Base-by-base conservation (phyloP, 352 stramenopile species). In the Pythium angustatum region DNA sequence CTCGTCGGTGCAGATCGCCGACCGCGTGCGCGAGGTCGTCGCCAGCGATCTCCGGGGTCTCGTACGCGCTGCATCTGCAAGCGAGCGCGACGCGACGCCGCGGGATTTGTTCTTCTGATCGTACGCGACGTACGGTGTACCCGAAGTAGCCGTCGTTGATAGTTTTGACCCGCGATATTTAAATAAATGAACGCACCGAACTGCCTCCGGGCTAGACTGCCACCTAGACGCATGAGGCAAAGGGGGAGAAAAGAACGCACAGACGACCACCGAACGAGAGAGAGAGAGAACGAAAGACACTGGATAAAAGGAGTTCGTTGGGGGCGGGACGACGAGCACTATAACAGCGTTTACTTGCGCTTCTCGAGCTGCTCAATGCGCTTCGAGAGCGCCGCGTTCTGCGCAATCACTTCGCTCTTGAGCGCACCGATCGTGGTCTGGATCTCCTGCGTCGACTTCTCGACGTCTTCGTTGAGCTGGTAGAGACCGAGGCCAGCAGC, bases 311-410 rank as follows among this genome's bases (percentile, higher is more conserved):
- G 24, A 19, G 7, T 24, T 10, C 24, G 28, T 49, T 5, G 45
- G 31, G 15, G 21, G 53, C 14, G 27, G 22, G 22, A 34, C 6
- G 22, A 56, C 8, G 26, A 40, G 56, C 3, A 10, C 26, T 5
- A 43, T 31, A 38, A 57, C 19, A 47, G 12, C 21, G 40, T 68
- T 60, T 83, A 84, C 69, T 89, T 64, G 66, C 68, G 73, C 77
- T 88, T 87, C 77, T 93, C 84, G 27, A 90, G 75, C 57, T 83
- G 76, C 57, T 89, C 82, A 52, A 91, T 79, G 53, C 84, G 77
- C 79, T 91, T 91, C 41, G 60, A 66, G n/a, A 93, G 79, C 59
- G 77, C 73, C 12, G 64, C 72, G 66, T 93, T 91, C 69, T 91
- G 78, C 65, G 76, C 75, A 40, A 90, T 64, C 49, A 90, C 77